phyloP scores from a whole-genome alignment of 2,329 filamentous ascomycete genomes.

The Geosmithia morbida region DNA sequence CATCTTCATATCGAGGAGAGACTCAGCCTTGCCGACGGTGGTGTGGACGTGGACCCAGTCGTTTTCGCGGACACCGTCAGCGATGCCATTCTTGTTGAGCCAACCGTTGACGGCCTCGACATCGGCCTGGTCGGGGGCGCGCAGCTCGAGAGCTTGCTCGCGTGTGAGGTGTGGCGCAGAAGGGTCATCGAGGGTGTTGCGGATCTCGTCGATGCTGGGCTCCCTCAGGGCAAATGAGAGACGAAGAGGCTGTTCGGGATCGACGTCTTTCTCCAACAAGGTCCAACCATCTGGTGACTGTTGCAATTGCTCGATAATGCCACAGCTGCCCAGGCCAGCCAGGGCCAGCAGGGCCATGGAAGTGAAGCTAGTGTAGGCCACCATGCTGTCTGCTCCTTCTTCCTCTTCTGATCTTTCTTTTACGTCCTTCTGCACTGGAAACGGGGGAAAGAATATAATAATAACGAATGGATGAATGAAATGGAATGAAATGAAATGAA shows the following conservation, averaged over 20 bases:
- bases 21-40: constrained; percentile 21
- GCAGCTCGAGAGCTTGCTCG: constrained; percentile 19
- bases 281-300: constrained; percentile 16
- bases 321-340: background rate
- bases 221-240: constrained; percentile 18
- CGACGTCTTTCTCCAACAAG: constrained; percentile 7
- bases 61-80: constrained; percentile 14
- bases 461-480: too few relatives aligned
- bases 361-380: background rate
- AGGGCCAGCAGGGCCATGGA: background rate
- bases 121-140: constrained; percentile 16
- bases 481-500: background rate
- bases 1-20: constrained; percentile 25
- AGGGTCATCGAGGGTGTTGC: constrained; percentile 8
- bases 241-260: constrained; percentile 10
- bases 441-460: too few relatives aligned
- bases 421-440: background rate
- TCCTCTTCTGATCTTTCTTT: background rate
- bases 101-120: constrained; percentile 23
- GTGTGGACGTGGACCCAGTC: constrained; percentile 28
- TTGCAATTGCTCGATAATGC: constrained; percentile 12
- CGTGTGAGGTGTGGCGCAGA: constrained; percentile 15
- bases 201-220: constrained; percentile 12
- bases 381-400: background rate
- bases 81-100: constrained; percentile 23